Percentiles rank a stretch among this genome's conserved stretches.
These are phyloP conservation scores for Lolium multiflorum DNA, from an alignment of 176 grass and related monocot genomes.

Conservation along the genomic window DNA sequence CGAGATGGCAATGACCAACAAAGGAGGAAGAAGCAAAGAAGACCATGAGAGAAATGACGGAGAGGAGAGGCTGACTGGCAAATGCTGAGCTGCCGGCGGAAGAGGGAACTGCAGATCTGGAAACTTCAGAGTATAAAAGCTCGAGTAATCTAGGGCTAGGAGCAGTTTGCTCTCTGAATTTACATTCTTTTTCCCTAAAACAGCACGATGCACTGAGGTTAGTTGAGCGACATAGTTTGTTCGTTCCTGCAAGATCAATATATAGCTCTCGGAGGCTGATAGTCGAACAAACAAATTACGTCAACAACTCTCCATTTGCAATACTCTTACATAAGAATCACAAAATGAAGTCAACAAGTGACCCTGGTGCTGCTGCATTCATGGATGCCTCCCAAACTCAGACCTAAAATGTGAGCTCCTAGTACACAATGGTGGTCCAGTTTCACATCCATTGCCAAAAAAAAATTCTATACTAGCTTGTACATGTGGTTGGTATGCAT, in stretches of 20 bases:
- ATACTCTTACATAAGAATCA: no score
- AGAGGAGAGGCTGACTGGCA: background rate
- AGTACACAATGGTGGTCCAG: background rate
- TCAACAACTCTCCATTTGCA: background rate
- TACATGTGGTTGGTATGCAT: no score
- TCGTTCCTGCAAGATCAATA: no score
- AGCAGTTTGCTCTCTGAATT: background rate
- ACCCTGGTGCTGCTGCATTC: background rate
- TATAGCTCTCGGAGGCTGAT: no score
- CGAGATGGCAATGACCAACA: background rate
- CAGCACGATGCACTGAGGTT: background rate
- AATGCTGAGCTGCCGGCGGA: background rate
- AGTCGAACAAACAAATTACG: background rate
- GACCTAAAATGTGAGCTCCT: background rate
- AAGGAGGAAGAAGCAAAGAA: constrained; percentile 5
- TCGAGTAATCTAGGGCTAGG: constrained; percentile 25
- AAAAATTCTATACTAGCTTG: no score
- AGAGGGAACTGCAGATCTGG: background rate
- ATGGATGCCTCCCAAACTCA: background rate
- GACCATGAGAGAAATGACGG: background rate
- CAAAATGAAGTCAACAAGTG: no score
- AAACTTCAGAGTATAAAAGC: background rate
- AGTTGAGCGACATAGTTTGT: no score
- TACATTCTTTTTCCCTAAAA: constrained; percentile 21
- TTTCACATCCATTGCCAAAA: background rate